phyloP scores from a whole-genome alignment of 176 grass and related monocot genomes.

The Hordeum marinum region DNA sequence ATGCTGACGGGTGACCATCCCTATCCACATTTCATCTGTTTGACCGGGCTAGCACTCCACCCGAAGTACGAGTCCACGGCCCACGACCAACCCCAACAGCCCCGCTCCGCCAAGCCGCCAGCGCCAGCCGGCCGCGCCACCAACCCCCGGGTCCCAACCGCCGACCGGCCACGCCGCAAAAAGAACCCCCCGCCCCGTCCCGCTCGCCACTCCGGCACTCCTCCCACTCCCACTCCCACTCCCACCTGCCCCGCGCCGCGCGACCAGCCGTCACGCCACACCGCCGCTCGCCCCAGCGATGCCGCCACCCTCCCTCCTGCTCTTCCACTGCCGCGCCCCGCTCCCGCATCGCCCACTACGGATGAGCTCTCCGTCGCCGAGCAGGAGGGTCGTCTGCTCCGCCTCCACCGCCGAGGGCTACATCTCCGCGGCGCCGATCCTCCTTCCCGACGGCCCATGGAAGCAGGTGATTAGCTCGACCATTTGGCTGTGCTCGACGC shows the following conservation, averaged over 20 bases:
- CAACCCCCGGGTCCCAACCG: background rate
- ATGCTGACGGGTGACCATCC: background rate
- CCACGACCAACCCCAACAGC: no score
- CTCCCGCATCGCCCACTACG: slow-evolving; percentile 17
- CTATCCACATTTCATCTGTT: background rate
- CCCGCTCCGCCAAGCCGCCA: no score
- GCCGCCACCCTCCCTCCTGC: slow-evolving; percentile 35
- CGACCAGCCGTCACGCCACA: background rate
- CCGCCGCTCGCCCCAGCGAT: slow-evolving; percentile 8
- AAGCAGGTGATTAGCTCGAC: slow-evolving; percentile 45
- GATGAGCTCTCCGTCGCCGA: background rate
- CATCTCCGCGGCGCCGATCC: slow-evolving; percentile 80
- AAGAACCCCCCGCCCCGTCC: background rate
- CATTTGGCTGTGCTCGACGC: background rate
- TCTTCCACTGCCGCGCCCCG: slow-evolving; percentile 25
- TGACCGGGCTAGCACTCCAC: background rate
- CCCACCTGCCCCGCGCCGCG: background rate
- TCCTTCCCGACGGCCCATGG: slow-evolving; percentile 85
- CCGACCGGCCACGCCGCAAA: background rate
- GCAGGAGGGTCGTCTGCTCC: slow-evolving; percentile 51
- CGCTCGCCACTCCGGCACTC: background rate
- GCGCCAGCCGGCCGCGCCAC: background rate
- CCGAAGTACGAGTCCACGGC: no score
- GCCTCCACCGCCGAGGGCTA: slow-evolving; percentile 21
- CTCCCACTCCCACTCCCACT: background rate